Evolutionary conservation across 179 eudicot genomes (phyloP).

Genomic region (Silene coronaria): DNA sequence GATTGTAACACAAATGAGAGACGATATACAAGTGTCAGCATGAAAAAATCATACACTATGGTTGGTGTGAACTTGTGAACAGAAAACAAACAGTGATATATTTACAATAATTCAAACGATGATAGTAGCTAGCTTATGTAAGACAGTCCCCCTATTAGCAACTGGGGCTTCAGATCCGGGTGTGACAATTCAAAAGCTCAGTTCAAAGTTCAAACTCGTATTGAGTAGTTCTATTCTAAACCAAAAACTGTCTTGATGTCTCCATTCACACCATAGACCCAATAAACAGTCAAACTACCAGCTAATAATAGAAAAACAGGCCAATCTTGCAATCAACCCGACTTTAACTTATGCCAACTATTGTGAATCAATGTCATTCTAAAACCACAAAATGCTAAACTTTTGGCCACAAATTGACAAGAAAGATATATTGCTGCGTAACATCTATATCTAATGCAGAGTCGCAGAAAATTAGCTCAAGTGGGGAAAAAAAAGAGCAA

Average conservation of each 20-base stretch:
- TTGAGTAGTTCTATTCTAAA: background rate
- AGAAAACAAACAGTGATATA: background rate
- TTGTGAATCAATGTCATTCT: constrained; percentile 3
- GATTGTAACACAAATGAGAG: constrained; percentile 10
- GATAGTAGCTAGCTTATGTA: constrained; percentile 3
- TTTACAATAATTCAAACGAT: background rate
- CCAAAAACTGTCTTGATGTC: background rate
- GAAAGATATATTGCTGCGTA: background rate
- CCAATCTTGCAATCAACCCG: background rate
- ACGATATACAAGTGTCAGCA: constrained; percentile 4
- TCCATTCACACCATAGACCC: too few species aligned
- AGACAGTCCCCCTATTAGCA: background rate
- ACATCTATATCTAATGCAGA: constrained; percentile 7
- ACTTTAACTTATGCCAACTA: background rate
- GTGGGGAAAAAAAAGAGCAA: background rate
- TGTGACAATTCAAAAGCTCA: background rate
- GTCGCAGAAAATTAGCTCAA: background rate
- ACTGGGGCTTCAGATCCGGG: background rate
- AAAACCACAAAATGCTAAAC: background rate
- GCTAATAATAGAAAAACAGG: background rate
- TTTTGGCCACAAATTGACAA: background rate
- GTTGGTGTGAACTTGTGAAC: background rate
- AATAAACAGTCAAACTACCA: too few species aligned
- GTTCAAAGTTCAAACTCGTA: background rate
- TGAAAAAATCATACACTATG: constrained; percentile 1